Evolutionary conservation across 306 rosid species (phyloP), one percentile per base, ranked within the genome.

Genomic region (Prunus mongolica): DNA sequence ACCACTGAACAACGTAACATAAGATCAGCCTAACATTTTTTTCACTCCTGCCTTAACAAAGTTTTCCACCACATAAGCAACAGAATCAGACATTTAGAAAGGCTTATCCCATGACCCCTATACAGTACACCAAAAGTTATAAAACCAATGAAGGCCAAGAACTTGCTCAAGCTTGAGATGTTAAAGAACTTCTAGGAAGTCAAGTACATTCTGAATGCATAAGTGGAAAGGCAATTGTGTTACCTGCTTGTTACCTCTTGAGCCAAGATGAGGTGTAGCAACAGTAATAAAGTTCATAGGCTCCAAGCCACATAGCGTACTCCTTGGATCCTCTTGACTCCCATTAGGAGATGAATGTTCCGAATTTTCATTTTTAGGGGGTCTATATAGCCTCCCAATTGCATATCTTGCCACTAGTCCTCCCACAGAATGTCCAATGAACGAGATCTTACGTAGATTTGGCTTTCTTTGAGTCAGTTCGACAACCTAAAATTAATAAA

Each of bases 181-280:
- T 19, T 54, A 45, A 58, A 20, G 57, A 72, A 22, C 20, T 3
- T 38, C 41, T 32, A 61, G 51, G 22, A 54, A 13, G n/a, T 56
- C 6, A 3, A 20, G 28, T 47, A 22, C 25, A 19, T 20, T 28
- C 49, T 65, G 18, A 58, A 49, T 12, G 44, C 63, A 72, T 22
- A 55, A 61, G 65, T 6, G 67, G 6, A 41, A 71, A 12, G 45
- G 24, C n/a, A 30, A 28, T 0, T 28, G 25, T 1, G 60, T 9
- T 80, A 96, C 99, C 98, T 96, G 99, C 84, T 88, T 92, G 79
- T 96, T 85, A 70, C 98, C 98, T 90, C 99, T 96, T 41, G 99
- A 96, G 52, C 99, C 98, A 68, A 96, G 90, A 82, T 96, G 99
- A 62, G 99, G 99, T 58, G 99, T 92, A 75, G 99, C 99, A 76